phyloP scores from a whole-genome alignment of 495 filamentous ascomycete genomes.

The Friedmanniomyces endolithicus region DNA sequence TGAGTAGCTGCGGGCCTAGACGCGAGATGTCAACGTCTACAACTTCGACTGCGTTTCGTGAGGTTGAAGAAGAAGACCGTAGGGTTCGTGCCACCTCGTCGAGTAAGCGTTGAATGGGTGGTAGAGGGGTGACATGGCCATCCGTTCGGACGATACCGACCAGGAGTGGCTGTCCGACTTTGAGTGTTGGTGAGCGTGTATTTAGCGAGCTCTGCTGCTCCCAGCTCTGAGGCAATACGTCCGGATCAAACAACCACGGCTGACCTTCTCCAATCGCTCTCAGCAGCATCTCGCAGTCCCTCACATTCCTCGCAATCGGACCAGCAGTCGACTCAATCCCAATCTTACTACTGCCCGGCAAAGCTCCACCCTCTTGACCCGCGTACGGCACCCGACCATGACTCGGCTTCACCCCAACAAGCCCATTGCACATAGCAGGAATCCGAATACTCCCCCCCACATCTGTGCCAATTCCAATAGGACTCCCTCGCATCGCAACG shows the following conservation, averaged over 20 bases:
- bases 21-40: conserved; percentile 41
- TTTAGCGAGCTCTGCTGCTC: conserved; percentile 12
- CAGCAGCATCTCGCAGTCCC: conserved; percentile 33
- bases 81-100: conserved; percentile 40
- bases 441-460: conserved; percentile 61
- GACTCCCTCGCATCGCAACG: conserved; percentile 28
- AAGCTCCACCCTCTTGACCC: conserved; percentile 35
- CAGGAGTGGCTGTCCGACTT: background rate
- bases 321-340: conserved; percentile 29
- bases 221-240: conserved; percentile 27
- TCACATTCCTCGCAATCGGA: conserved; percentile 25
- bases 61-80: conserved; percentile 19
- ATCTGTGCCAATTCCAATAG: conserved; percentile 44
- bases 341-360: conserved; percentile 19
- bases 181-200: too few relatives aligned
- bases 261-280: conserved; percentile 18
- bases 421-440: conserved; percentile 50
- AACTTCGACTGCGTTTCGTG: conserved; percentile 34
- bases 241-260: conserved; percentile 29
- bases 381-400: conserved; percentile 42
- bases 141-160: conserved; percentile 48
- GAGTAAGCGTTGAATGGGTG: conserved; percentile 43
- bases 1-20: conserved; percentile 40
- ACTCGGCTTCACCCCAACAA: conserved; percentile 48
- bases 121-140: conserved; percentile 45